A percentile compares a stretch with the other conserved stretches of the same genome.
Evolutionary conservation across 2,329 filamentous ascomycete species (phyloP).

Genomic region (Leptographium radiaticola): DNA sequence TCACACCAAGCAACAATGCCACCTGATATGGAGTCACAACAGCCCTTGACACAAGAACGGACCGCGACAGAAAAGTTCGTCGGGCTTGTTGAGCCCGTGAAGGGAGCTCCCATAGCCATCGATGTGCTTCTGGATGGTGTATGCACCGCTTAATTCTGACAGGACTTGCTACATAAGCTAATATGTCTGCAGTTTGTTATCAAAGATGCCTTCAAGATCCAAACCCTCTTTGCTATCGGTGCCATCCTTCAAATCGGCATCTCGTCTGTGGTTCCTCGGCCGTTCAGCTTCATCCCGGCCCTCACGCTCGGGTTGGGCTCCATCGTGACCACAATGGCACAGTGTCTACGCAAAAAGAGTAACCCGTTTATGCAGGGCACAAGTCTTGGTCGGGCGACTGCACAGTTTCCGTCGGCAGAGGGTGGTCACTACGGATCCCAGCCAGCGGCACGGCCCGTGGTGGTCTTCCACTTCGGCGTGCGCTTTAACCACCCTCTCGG

Average conservation of each 20-base stretch:
- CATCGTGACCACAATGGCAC: conserved; percentile 17
- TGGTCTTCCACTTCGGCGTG: conserved; percentile 30
- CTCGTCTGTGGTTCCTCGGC: conserved; percentile 19
- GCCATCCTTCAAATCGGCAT: conserved; percentile 22
- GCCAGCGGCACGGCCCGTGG: not conserved
- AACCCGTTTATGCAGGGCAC: conserved; percentile 15
- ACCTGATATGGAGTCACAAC: not conserved
- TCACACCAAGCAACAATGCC: no score
- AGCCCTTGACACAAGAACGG: not conserved
- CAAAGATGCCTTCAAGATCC: conserved; percentile 22
- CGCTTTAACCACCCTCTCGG: conserved; percentile 37
- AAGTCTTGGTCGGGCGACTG: conserved; percentile 20
- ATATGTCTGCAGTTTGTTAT: conserved; percentile 10
- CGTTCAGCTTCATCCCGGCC: conserved; percentile 22
- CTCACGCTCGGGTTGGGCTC: conserved; percentile 18
- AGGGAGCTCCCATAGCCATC: not conserved
- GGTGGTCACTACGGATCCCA: not conserved
- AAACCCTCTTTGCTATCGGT: conserved; percentile 20
- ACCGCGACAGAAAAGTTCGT: not conserved
- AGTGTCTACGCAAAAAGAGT: conserved; percentile 10
- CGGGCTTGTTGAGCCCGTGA: not conserved
- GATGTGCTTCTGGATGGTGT: not conserved
- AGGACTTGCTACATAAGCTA: no score
- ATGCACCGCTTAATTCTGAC: not conserved
- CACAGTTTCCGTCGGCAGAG: conserved; percentile 17